Evolutionary conservation across 2,329 filamentous ascomycete species (phyloP).

Genomic region (Furcasterigmium sp.): DNA sequence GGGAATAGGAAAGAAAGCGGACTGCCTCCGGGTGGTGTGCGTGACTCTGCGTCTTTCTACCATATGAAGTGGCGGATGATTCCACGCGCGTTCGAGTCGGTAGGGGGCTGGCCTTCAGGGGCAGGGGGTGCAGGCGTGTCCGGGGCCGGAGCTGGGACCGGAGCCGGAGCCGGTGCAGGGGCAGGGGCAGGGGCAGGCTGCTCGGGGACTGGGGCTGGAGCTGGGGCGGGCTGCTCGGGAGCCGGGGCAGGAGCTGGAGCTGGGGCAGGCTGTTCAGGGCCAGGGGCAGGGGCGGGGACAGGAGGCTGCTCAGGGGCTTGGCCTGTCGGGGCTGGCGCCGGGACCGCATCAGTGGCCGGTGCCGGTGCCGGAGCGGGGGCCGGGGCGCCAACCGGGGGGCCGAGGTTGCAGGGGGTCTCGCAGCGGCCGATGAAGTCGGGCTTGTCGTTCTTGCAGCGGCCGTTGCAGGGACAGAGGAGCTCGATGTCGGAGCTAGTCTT

Average conservation of each 20-base stretch:
- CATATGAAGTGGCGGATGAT: slow-evolving; percentile 1
- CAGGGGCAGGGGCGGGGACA: neutral
- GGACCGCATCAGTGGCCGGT: neutral
- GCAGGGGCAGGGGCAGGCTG: neutral
- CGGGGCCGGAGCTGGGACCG: neutral
- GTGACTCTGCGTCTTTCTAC: neutral
- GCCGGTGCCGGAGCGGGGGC: neutral
- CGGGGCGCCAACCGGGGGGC: slow-evolving; percentile 17
- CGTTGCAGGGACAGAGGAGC: slow-evolving; percentile 30
- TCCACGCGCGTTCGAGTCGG: neutral
- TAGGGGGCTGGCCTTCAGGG: neutral
- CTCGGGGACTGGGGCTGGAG: neutral
- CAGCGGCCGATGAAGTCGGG: slow-evolving; percentile 34
- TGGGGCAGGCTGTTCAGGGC: slow-evolving; percentile 1
- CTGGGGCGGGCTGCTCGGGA: slow-evolving; percentile 1
- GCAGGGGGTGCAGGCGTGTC: neutral
- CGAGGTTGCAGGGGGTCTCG: slow-evolving; percentile 28
- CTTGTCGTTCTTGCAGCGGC: slow-evolving; percentile 30
- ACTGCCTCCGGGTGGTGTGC: neutral
- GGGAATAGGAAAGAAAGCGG: neutral
- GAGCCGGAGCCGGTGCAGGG: neutral
- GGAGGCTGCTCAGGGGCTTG: neutral
- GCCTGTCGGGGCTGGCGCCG: neutral
- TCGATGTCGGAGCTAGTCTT: slow-evolving; percentile 26
- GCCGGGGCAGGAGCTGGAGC: too few species aligned